Base-by-base conservation (phyloP, 352 stramenopile species). In the Pilasporangium apinafurcum region DNA sequence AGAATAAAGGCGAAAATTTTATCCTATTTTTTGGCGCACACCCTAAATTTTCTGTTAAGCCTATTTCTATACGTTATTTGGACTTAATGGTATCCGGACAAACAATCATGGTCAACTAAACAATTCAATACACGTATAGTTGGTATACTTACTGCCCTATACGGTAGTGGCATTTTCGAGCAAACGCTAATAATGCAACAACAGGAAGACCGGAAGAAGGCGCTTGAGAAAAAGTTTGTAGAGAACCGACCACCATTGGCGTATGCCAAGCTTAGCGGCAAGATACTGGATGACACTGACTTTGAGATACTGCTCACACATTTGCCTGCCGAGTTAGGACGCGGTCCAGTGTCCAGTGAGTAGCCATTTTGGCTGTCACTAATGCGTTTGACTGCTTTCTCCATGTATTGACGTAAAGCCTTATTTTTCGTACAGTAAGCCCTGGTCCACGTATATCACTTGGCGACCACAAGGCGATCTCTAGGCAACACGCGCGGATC, bases 1-100 rank as follows among this genome's bases (percentile, higher is more conserved):
- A 71, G 65, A 84, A 87, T 87, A 87, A 87, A 87, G 75, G 75
- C 69, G 75, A 87, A 83, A 84, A 82, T 85, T 65, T 70, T 68
- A 77, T 74, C 51, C 57, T 52, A 71, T 32, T 39, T 6, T 9
- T 10, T 44, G 13, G 12, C 25, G 18, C 39, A 25, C 18, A 27
- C 17, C 13, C 24, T 36, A n/a, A n/a, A n/a, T 27, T 27, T 27
- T 20, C 6, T 20, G 36, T 12, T n/a, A 33, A 7, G 16, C 16
- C 40, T 33, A 37, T 18, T 37, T 36, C 10, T 37, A 8, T 21
- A n/a, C 2, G 7, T n/a, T 4, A n/a, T 3, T 20, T 17, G 3
- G 31, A 5, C 31, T 36, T 8, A 16, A 37, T n/a, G 32, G 32
- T 17, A n/a, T n/a, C n/a, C n/a, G n/a, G n/a, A n/a, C n/a, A n/a